Base-by-base conservation (phyloP, 1,139 yeast species). In the Pneumocystis canis region DNA sequence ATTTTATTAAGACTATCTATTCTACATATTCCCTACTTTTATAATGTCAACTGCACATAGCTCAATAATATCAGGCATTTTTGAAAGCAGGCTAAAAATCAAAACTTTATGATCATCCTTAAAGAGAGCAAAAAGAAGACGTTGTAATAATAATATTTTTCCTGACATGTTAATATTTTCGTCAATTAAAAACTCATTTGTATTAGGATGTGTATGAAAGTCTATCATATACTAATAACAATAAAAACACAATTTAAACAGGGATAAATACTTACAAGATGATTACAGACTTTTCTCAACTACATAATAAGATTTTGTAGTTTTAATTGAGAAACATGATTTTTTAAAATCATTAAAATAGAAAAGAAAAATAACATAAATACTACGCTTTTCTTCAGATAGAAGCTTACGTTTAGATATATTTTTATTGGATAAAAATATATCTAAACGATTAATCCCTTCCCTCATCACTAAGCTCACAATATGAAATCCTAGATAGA, bases 1-100 rank as follows among this genome's bases (percentile, higher is more conserved):
- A 78, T 5, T 81, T 79, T 72, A 1, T 85, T 82, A 2, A 83
- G 75, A 0, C 98, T 97, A 71, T 89, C 96, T 47, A 92, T 79
- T 62, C 96, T 79, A 65, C 88, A 80, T 28, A 79, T 74, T 1
- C 74, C 70, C 65, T 82, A 73, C 0, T 73, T 71, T 58, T 80
- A 76, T 54, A 78, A n/a, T 70, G n/a, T 75, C 79, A 37, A 71
- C 73, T 63, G 81, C 76, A 83, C 89, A 90, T 69, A 86, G 89
- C 66, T 84, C 83, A 1, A 89, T 71, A 28, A 90, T 74, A 69
- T 90, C 95, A 40, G 90, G 76, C 80, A 86, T 84, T 58, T 78
- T 79, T 0, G 95, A 84, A 73, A 90, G 89, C 71, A 90, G 97
- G 0, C 92, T 83, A 71, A 90, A 90, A 0, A 90, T 82, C 62